phyloP scores from a whole-genome alignment of 1,284 basidiomycete species.

The Trametes versicolor region DNA sequence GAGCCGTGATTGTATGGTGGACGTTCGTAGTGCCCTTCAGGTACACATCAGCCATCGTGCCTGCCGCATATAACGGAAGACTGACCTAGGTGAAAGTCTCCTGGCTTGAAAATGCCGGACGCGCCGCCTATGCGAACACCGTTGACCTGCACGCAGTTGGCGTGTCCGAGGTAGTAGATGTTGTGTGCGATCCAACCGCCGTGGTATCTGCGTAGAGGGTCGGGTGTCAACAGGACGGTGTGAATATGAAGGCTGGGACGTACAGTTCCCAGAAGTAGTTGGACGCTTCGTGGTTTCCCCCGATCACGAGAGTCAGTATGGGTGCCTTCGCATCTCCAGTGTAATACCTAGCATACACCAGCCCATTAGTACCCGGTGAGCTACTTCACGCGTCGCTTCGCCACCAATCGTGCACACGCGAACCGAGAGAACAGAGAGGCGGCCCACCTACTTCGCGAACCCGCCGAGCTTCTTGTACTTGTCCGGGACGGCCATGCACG shows the following conservation, averaged over 20 bases:
- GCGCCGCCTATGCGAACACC: constrained; percentile 89
- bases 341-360: constrained; percentile 71
- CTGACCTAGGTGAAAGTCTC: constrained; percentile 82
- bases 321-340: constrained; percentile 85
- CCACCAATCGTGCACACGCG: too few species aligned
- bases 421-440: constrained; percentile 9
- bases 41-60: background rate
- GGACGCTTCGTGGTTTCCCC: constrained; percentile 98
- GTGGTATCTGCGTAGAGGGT: constrained; percentile 73
- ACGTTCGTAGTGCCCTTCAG: constrained; percentile 74
- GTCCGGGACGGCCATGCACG: constrained; percentile 90
- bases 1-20: constrained; percentile 75
- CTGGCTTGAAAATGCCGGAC: constrained; percentile 91
- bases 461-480: constrained; percentile 90
- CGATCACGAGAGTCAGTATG: constrained; percentile 92
- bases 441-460: constrained; percentile 77
- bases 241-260: constrained; percentile 45
- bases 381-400: background rate
- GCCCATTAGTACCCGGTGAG: background rate
- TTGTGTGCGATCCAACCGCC: constrained; percentile 97
- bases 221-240: constrained; percentile 5
- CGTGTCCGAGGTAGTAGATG: constrained; percentile 96
- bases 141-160: constrained; percentile 90
- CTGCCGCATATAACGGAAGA: background rate
- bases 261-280: constrained; percentile 98